These are phyloP conservation scores for Gentiana macrophylla DNA, from an alignment of 257 asterid species.

Conservation along the genomic window DNA sequence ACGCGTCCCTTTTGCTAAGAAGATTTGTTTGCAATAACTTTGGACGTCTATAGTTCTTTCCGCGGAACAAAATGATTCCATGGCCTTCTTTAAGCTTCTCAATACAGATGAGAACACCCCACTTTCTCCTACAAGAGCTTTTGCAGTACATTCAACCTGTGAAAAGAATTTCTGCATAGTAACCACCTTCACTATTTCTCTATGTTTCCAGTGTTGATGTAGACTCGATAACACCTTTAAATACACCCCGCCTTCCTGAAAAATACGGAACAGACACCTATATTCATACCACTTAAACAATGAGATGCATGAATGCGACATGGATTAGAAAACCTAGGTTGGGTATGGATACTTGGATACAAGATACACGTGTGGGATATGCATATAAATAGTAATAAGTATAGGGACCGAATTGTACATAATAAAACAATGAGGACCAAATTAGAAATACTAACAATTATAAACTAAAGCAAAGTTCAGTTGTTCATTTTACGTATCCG, in stretches of 20 bases:
- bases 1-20: slow-evolving; percentile 65
- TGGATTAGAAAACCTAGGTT: too few relatives aligned
- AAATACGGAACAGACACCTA: background rate
- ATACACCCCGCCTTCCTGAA: slow-evolving; percentile 82
- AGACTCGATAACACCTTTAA: slow-evolving; percentile 79
- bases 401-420: too few relatives aligned
- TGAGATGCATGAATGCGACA: too few relatives aligned
- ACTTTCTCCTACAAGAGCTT: slow-evolving; percentile 56
- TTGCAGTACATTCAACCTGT: slow-evolving; percentile 59
- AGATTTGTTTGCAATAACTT: slow-evolving; percentile 32
- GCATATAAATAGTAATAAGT: too few relatives aligned
- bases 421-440: too few relatives aligned
- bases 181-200: slow-evolving; percentile 77
- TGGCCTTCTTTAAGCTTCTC: slow-evolving; percentile 86
- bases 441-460: too few relatives aligned
- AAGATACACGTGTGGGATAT: too few relatives aligned
- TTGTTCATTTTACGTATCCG: too few relatives aligned
- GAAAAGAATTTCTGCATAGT: slow-evolving; percentile 71
- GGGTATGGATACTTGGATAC: too few relatives aligned
- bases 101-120: slow-evolving; percentile 62
- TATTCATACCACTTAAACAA: too few relatives aligned
- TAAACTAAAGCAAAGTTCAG: too few relatives aligned
- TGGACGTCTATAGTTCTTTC: slow-evolving; percentile 83
- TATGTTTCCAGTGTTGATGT: slow-evolving; percentile 95
- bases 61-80: slow-evolving; percentile 80